phyloP scores from a whole-genome alignment of 179 eudicot genomes.

The Dionaea muscipula region DNA sequence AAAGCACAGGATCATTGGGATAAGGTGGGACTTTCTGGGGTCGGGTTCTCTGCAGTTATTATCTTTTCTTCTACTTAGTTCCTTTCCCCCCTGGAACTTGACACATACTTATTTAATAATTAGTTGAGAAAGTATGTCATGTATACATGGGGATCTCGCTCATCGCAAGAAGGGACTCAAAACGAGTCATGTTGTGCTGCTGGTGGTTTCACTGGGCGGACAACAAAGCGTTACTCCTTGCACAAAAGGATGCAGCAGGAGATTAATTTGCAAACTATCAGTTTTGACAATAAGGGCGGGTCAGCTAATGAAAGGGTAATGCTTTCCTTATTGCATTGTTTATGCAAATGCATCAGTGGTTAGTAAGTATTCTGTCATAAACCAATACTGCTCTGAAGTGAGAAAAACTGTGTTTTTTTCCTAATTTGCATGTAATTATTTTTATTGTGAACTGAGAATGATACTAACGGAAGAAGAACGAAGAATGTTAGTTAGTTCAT shows the following conservation, averaged over 20 bases:
- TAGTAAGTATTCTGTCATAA: not conserved
- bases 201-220: constrained; percentile 26
- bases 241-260: constrained; percentile 28
- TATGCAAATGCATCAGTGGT: not conserved
- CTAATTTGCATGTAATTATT: too few relatives aligned
- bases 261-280: constrained; percentile 26
- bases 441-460: too few relatives aligned
- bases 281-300: constrained; percentile 34
- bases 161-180: constrained; percentile 31
- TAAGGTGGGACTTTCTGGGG: constrained; percentile 31
- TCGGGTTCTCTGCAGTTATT: not conserved
- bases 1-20: constrained; percentile 82
- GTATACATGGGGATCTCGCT: constrained; percentile 59
- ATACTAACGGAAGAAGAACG: too few relatives aligned
- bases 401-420: too few relatives aligned
- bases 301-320: constrained; percentile 34
- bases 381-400: too few relatives aligned
- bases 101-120: constrained; percentile 11
- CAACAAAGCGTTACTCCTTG: constrained; percentile 25
- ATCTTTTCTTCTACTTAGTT: not conserved
- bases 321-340: not conserved
- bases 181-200: constrained; percentile 32
- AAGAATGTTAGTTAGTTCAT: too few relatives aligned
- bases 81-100: constrained; percentile 8
- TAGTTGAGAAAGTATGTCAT: constrained; percentile 85